Conservation (phyloP, 2,329 filamentous ascomycete genomes). For the Aspergillus sp. region DNA sequence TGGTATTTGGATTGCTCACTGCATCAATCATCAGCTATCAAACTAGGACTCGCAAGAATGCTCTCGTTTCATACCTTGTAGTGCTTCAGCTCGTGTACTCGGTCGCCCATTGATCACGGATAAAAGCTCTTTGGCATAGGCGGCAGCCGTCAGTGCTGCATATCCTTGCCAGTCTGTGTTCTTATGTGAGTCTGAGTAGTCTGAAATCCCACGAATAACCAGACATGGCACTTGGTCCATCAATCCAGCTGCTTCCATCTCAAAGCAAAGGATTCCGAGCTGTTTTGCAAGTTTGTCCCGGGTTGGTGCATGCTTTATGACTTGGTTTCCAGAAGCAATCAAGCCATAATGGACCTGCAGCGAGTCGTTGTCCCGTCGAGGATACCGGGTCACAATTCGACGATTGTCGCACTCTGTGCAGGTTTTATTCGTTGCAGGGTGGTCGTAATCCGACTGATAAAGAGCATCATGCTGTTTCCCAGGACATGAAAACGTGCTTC, state of each 20-base stretch:
- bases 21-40: no score
- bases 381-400: neutral
- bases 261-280: slow-evolving; percentile 7
- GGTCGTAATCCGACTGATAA: neutral
- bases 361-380: neutral
- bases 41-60: no score
- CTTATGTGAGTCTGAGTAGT: neutral
- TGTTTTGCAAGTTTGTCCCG: neutral
- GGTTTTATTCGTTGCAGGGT: neutral
- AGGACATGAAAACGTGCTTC: neutral
- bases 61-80: no score
- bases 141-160: neutral
- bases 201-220: no score
- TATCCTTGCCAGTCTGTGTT: slow-evolving; percentile 11
- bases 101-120: neutral
- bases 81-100: no score
- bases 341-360: slow-evolving; percentile 2
- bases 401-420: neutral
- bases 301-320: slow-evolving; percentile 1
- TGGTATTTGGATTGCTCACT: no score
- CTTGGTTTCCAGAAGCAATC: slow-evolving; percentile 13
- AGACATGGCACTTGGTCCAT: slow-evolving; percentile 6
- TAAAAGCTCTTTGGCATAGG: neutral
- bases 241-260: slow-evolving; percentile 12
- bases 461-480: neutral